phyloP scores from a whole-genome alignment of 129 eudicot species.

The Flaveria bidentis region DNA sequence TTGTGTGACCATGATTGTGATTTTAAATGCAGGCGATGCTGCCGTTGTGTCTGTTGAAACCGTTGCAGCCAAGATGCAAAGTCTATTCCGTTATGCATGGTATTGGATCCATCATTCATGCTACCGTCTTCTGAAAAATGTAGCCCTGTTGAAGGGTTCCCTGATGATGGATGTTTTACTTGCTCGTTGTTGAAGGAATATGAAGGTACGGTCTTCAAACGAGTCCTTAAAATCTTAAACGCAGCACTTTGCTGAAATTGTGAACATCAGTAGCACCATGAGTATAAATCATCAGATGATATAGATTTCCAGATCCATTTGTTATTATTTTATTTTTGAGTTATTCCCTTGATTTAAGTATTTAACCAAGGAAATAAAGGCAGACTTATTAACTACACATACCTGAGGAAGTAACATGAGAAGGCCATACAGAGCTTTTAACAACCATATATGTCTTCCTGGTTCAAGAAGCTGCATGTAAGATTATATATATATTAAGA shows the following conservation, averaged over 20 bases:
- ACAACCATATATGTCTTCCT: slow-evolving; percentile 77
- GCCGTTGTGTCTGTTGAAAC: slow-evolving; percentile 70
- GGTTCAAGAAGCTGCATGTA: slow-evolving; percentile 90
- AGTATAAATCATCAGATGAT: not conserved
- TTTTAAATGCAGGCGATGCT: slow-evolving; percentile 69
- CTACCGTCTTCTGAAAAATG: slow-evolving; percentile 43
- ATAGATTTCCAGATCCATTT: not conserved
- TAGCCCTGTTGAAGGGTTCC: slow-evolving; percentile 34
- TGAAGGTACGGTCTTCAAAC: slow-evolving; percentile 52
- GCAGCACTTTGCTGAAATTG: slow-evolving; percentile 88
- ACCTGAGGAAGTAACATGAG: slow-evolving; percentile 95
- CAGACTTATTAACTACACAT: not conserved
- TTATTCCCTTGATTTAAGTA: not conserved
- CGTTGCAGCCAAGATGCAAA: slow-evolving; percentile 66
- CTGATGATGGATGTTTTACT: slow-evolving; percentile 39
- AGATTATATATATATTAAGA: not conserved
- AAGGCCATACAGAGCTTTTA: slow-evolving; percentile 85
- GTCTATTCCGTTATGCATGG: slow-evolving; percentile 57
- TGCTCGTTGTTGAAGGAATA: slow-evolving; percentile 71
- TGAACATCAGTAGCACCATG: slow-evolving; percentile 15
- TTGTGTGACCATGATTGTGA: slow-evolving; percentile 47
- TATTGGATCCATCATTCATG: slow-evolving; percentile 40
- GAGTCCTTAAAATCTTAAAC: slow-evolving; percentile 62
- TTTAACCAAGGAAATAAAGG: not conserved
- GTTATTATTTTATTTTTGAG: not conserved